Evolutionary conservation across 495 filamentous ascomycete genomes (phyloP).

Genomic region (Xanthoparmelia taractica): DNA sequence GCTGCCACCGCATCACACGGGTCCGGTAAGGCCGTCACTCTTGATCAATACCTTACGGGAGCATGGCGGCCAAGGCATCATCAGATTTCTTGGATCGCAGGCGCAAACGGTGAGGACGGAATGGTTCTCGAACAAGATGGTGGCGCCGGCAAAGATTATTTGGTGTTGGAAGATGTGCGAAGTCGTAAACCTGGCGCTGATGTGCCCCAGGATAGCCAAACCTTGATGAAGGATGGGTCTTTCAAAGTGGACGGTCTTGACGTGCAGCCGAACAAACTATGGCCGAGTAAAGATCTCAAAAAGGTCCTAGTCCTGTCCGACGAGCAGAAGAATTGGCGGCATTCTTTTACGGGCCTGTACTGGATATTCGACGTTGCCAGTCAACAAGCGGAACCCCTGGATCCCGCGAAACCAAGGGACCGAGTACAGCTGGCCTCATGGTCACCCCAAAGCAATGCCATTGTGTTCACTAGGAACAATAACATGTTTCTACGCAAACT

Average conservation of each 20-base stretch:
- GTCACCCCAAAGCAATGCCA: conserved; percentile 77
- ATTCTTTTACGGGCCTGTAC: conserved; percentile 77
- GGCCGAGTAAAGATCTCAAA: conserved; percentile 75
- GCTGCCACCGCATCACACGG: conserved; percentile 55
- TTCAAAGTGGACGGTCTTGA: conserved; percentile 51
- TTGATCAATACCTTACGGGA: conserved; percentile 70
- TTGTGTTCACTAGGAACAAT: conserved; percentile 80
- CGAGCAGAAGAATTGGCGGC: conserved; percentile 68
- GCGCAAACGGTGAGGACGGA: conserved; percentile 78
- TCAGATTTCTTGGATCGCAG: conserved; percentile 79
- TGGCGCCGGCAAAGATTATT: conserved; percentile 54
- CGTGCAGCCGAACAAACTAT: conserved; percentile 49
- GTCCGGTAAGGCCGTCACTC: conserved; percentile 67
- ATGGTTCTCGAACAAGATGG: conserved; percentile 60
- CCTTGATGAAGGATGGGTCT: conserved; percentile 61
- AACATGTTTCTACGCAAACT: conserved; percentile 79
- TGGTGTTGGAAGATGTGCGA: conserved; percentile 83
- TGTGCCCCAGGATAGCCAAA: conserved; percentile 41
- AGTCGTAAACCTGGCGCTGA: conserved; percentile 41
- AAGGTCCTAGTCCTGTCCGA: conserved; percentile 75
- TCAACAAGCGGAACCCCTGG: conserved; percentile 69
- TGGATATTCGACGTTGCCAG: conserved; percentile 90
- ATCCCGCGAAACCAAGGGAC: conserved; percentile 57
- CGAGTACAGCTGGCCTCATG: conserved; percentile 80
- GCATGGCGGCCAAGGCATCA: conserved; percentile 62